Evolutionary conservation across 2,329 filamentous ascomycete species (phyloP), one percentile per base, ranked within the genome.

Genomic region (Trichocomaceae sp.): DNA sequence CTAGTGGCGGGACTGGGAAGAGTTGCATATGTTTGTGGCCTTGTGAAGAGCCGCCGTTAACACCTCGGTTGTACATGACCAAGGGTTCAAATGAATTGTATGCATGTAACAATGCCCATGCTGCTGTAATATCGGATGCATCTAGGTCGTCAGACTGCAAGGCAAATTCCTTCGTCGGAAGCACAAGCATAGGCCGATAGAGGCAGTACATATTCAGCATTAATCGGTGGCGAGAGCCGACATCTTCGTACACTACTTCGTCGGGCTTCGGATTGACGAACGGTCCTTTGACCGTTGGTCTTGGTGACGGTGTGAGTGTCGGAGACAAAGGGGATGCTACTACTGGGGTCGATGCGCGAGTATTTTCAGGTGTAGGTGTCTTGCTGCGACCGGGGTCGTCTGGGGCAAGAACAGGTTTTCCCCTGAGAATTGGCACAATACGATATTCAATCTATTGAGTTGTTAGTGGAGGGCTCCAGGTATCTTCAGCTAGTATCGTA

Each of bases 11-110:
- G 49, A 64, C 61, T 0, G 66, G 69, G 48, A 76, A 68, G 1
- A 76, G 54, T 56, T 77, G 74, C 56, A 76, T 62, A 61, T 77
- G 74, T 59, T 77, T 77, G 60, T 77, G 74, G 3, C 72, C 72
- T 53, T 75, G 69, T 13, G 69, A 73, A 1, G 66, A 70, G 17
- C 75, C 75, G 49, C 69, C 70, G 23, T 74, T 69, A 42, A 71
- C 69, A 13, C 75, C 75, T 50, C 74, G 76, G 58, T 77, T 77
- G 61, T 72, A 77, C 35, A 77, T 72, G 49, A 72, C 64, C 62
- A 77, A 68, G 26, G 69, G 67, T 22, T 57, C 51, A 55, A 46
- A 57, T 41, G 29, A 71, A 59, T 13, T 59, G 57, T 15, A 57
- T 6, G 56, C 42, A 37, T 55, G 51, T 54, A 76, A 61, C 6